A percentile compares a stretch with the other conserved stretches of the same genome.
These are phyloP conservation scores for Ottelia alismoides DNA, from an alignment of 106 monocot species.

Conservation along the genomic window DNA sequence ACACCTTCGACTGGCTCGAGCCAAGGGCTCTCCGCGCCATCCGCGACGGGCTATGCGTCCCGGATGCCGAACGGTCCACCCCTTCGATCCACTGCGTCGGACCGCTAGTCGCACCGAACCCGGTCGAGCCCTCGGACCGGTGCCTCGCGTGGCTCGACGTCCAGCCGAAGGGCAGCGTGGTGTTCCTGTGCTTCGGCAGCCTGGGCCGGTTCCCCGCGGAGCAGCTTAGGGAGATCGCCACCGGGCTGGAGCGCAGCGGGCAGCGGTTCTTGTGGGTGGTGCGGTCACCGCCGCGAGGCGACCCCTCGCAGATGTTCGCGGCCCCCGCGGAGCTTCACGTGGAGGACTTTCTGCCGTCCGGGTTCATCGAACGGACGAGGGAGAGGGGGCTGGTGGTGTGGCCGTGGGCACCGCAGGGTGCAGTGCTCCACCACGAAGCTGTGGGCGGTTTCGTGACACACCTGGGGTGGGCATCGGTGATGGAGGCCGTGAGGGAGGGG, in stretches of 20 bases:
- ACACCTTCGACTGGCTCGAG: constrained; percentile 35
- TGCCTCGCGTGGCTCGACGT: constrained; percentile 36
- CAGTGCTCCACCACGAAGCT: constrained; percentile 36
- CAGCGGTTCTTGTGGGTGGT: too few species aligned
- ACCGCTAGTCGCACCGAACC: constrained; percentile 18
- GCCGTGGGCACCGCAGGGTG: constrained; percentile 53
- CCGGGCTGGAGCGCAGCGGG: constrained; percentile 41
- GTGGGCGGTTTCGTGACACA: too few species aligned
- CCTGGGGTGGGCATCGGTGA: constrained; percentile 35
- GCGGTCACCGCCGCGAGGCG: constrained; percentile 32
- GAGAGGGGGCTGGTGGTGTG: too few species aligned
- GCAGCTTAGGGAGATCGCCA: too few species aligned
- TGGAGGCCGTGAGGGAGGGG: constrained; percentile 40
- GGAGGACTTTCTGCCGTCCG: constrained; percentile 32
- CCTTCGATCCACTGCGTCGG: constrained; percentile 48
- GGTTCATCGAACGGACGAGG: too few species aligned
- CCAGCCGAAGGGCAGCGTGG: constrained; percentile 52
- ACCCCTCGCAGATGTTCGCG: constrained; percentile 3
- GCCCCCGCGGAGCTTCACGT: constrained; percentile 22
- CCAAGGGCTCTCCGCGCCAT: constrained; percentile 13
- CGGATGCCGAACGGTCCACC: too few species aligned
- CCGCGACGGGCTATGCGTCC: constrained; percentile 10
- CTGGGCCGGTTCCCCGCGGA: too few species aligned
- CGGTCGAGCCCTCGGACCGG: too few species aligned
- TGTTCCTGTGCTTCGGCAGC: too few species aligned